These are phyloP conservation scores for Pseudogymnoascus sp. DNA, from an alignment of 2,329 filamentous ascomycete genomes.

Conservation along the genomic window DNA sequence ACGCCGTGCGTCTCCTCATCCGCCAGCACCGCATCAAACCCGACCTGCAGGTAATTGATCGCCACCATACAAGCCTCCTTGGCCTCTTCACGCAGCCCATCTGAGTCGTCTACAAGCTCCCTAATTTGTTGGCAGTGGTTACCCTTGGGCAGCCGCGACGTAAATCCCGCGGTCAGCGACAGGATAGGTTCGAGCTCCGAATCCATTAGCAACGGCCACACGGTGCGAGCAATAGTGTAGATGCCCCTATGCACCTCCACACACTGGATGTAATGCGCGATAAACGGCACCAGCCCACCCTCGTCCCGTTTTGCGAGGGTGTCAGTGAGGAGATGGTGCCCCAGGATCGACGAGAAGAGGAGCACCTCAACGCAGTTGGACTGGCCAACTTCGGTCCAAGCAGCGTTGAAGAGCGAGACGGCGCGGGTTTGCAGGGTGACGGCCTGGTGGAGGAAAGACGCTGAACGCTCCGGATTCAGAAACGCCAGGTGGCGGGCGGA, in stretches of 20 bases:
- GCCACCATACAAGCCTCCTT: slow-evolving; percentile 24
- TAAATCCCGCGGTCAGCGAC: slow-evolving; percentile 13
- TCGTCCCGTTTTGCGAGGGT: slow-evolving; percentile 23
- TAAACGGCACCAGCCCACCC: slow-evolving; percentile 22
- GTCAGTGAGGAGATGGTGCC: slow-evolving; percentile 31
- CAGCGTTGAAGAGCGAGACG: slow-evolving; percentile 25
- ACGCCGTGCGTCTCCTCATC: slow-evolving; percentile 9
- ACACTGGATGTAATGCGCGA: slow-evolving; percentile 28
- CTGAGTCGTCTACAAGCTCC: slow-evolving; percentile 19
- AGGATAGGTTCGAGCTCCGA: slow-evolving; percentile 26
- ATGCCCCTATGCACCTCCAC: slow-evolving; percentile 21
- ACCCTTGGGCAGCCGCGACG: slow-evolving; percentile 18
- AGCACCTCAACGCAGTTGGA: slow-evolving; percentile 29
- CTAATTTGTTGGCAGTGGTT: slow-evolving; percentile 19
- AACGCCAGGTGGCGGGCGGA: slow-evolving; percentile 31
- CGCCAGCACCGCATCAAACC: slow-evolving; percentile 20
- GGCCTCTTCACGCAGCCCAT: slow-evolving; percentile 15
- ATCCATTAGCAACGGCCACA: slow-evolving; percentile 25
- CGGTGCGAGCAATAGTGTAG: slow-evolving; percentile 11
- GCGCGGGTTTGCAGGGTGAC: slow-evolving; percentile 28
- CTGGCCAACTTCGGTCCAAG: slow-evolving; percentile 18
- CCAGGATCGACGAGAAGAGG: slow-evolving; percentile 30
- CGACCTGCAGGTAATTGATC: slow-evolving; percentile 23
- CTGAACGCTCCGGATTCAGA: slow-evolving; percentile 20
- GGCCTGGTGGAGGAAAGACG: slow-evolving; percentile 22